A percentile compares a stretch with the other conserved stretches of the same genome.
phyloP scores from a whole-genome alignment of 306 rosid genomes.

The Astragalus glycyphyllos region DNA sequence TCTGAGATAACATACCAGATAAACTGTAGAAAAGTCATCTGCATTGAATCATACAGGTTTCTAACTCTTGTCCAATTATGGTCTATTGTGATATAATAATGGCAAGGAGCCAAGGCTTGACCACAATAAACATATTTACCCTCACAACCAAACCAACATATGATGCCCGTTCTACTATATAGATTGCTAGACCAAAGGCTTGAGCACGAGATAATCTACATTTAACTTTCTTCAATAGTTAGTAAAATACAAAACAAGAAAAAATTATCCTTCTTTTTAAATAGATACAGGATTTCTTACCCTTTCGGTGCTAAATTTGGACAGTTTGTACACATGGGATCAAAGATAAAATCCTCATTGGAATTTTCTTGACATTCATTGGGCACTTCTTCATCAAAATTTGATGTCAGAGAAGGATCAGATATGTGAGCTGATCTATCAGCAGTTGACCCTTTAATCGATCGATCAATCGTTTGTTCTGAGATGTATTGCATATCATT shows the following conservation, averaged over 20 bases:
- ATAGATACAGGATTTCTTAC: slow-evolving; percentile 48
- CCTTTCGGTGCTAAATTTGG: slow-evolving; percentile 87
- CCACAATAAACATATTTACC: slow-evolving; percentile 3
- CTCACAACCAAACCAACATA: slow-evolving; percentile 35
- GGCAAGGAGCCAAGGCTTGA: slow-evolving; percentile 10
- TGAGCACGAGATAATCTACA: neutral
- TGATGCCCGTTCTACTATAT: neutral
- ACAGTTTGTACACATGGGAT: slow-evolving; percentile 92
- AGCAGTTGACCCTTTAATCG: slow-evolving; percentile 57
- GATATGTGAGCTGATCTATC: slow-evolving; percentile 62
- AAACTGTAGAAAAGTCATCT: neutral
- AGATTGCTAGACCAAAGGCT: slow-evolving; percentile 6
- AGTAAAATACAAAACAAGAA: slow-evolving; percentile 24
- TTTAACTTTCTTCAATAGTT: neutral
- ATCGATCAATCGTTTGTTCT: slow-evolving; percentile 51
- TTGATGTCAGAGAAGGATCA: slow-evolving; percentile 47
- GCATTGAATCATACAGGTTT: slow-evolving; percentile 2
- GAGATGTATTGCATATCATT: slow-evolving; percentile 79
- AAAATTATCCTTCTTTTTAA: slow-evolving; percentile 5
- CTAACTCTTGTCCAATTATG: slow-evolving; percentile 10
- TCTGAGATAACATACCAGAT: slow-evolving; percentile 24
- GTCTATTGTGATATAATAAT: neutral
- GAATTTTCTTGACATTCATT: slow-evolving; percentile 50
- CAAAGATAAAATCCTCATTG: slow-evolving; percentile 60
- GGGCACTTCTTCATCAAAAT: slow-evolving; percentile 43